Evolutionary conservation across 306 rosid species (phyloP).

Genomic region (Luffa acutangula): DNA sequence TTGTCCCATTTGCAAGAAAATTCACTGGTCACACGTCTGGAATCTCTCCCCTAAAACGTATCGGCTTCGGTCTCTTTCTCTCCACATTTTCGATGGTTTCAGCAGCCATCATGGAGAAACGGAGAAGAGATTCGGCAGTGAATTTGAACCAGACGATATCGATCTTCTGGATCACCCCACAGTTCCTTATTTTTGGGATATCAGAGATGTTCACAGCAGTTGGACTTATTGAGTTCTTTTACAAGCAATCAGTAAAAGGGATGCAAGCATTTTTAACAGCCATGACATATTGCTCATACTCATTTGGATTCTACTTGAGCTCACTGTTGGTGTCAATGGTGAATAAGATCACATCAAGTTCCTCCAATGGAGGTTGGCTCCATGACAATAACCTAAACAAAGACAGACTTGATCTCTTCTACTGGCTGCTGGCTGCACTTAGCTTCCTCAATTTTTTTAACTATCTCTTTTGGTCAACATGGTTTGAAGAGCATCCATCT

Average conservation of each 20-base stretch:
- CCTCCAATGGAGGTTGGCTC: conserved; percentile 55
- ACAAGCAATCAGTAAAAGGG: conserved; percentile 67
- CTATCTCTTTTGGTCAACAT: conserved; percentile 69
- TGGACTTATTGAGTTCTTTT: conserved; percentile 86
- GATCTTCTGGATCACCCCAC: conserved; percentile 94
- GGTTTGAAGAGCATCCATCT: conserved; percentile 43
- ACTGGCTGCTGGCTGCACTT: conserved; percentile 58
- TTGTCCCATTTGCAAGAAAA: conserved; percentile 71
- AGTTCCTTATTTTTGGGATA: conserved; percentile 78
- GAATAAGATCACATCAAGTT: conserved; percentile 52
- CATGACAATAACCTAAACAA: conserved; percentile 60
- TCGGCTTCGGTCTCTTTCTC: conserved; percentile 76
- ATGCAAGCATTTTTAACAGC: conserved; percentile 84
- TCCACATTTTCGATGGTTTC: conserved; percentile 89
- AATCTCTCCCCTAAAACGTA: conserved; percentile 58
- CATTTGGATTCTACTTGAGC: conserved; percentile 87
- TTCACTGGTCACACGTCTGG: conserved; percentile 78
- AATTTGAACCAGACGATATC: conserved; percentile 36
- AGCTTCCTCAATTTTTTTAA: conserved; percentile 75
- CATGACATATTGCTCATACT: conserved; percentile 80
- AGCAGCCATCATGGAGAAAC: conserved; percentile 75
- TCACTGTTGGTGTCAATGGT: conserved; percentile 60
- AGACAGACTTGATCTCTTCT: conserved; percentile 83
- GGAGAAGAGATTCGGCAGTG: conserved; percentile 55
- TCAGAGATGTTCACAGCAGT: conserved; percentile 91